Evolutionary conservation across 2,329 filamentous ascomycete genomes (phyloP).

Genomic region (Ophiognomonia clavigignenti-juglandacearum): DNA sequence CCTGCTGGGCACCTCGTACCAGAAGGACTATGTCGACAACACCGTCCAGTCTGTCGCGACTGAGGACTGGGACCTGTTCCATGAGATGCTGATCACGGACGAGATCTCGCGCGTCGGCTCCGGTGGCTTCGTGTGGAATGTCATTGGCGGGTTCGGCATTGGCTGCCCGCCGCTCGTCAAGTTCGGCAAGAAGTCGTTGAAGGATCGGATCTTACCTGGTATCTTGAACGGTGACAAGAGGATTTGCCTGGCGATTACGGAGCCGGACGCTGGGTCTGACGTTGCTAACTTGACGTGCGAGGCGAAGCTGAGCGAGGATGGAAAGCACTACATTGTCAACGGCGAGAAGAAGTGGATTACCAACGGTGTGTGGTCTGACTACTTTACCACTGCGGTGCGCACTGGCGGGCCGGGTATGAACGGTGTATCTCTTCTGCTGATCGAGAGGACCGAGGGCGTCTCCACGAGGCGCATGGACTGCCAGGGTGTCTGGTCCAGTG

Average conservation of each 20-base stretch:
- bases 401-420: constrained; percentile 89
- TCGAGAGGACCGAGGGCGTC: constrained; percentile 86
- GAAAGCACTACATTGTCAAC: constrained; percentile 99
- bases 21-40: constrained; percentile 66
- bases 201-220: constrained; percentile 82
- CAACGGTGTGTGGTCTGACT: constrained; percentile 94
- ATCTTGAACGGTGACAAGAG: constrained; percentile 92
- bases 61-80: constrained; percentile 97
- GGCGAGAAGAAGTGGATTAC: constrained; percentile 99
- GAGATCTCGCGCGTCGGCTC: constrained; percentile 86
- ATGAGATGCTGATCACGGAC: constrained; percentile 92
- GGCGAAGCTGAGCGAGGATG: constrained; percentile 89
- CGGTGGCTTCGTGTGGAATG: constrained; percentile 93
- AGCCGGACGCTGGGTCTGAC: constrained; percentile 91
- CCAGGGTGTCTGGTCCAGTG: constrained; percentile 92
- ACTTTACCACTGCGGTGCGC: constrained; percentile 94
- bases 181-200: constrained; percentile 79
- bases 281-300: constrained; percentile 95
- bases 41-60: constrained; percentile 71
- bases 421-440: constrained; percentile 83
- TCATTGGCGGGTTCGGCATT: constrained; percentile 95
- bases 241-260: constrained; percentile 95
- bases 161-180: constrained; percentile 88
- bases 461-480: constrained; percentile 96
- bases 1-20: constrained; percentile 79